Evolutionary conservation across 2,329 filamentous ascomycete species (phyloP), one percentile per base, ranked within the genome.

Genomic region (Cordyceps tenuipes): DNA sequence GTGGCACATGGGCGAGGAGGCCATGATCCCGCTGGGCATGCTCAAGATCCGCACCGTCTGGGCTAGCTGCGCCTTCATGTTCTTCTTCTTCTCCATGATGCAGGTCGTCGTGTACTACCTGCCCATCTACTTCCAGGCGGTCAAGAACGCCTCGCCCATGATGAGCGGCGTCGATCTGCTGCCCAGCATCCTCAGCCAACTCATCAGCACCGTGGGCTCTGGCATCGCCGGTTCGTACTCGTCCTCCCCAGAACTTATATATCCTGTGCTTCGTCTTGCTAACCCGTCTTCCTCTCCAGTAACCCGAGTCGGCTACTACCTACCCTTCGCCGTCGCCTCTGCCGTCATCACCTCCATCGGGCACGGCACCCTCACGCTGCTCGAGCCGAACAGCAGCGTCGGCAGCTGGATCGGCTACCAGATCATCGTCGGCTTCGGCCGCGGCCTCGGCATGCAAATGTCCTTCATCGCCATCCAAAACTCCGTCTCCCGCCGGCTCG

Each of bases 381-480:
- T 23, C 17, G 8, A 12, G 15, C 8, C n/a, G 23, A 10, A 41
- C 62, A 29, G 29, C 29, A 29, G 29, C 29, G 7, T 29, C 29
- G 29, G 29, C 7, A 29, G 29, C 29, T 29, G 64, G 64, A 41
- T 63, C 2, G 50, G 56, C 10, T 63, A 62, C 31, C 64, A 65
- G 48, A 21, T 63, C 8, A 36, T 64, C 15, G 57, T 61, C 34
- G 64, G 64, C 17, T 19, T 64, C 29, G 64, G 61, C 2, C n/a
- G 53, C 10, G 64, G 64, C 26, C 8, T 62, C 1, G 61, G 62
- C 23, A 39, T 63, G 13, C 62, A 63, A 41, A 50, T 59, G 51
- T 62, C 64, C 46, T 39, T 65, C 12, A 60, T 59, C 10, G 62
- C 62, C 21, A 60, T 43, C 7, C 64, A 65, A 48, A 63, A 60